Base-by-base conservation (phyloP, 2,329 filamentous ascomycete species). In the Aspergillus awamori region DNA sequence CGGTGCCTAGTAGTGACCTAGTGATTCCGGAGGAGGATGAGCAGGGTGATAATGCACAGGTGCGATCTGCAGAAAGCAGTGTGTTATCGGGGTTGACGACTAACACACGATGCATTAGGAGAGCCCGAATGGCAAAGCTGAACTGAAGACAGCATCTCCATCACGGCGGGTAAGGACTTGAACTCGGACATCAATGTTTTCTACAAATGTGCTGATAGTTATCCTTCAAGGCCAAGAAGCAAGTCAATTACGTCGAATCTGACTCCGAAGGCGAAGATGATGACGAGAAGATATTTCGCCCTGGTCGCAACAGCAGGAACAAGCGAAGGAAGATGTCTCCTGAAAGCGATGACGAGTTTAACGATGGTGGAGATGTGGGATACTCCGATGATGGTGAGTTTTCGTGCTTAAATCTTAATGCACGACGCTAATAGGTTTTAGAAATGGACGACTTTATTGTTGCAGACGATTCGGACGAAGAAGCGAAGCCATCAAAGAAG, bases 381-480 rank as follows among this genome's bases (percentile, higher is more conserved):
- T 70, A 72, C 52, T 77, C 75, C 5, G 77, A 86, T 13, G 84
- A 82, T 48, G 84, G 84, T 62, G 83, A 85, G 48, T 61, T 30
- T 26, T 49, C 15, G 7, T 15, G 8, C 17, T 39, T 51, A 4
- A 48, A 17, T 1, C 2, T 30, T 1, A 52, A 20, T 30, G 10
- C 26, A 22, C 28, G 28, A 5, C 47, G 28, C 56, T 64, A 38
- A 67, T 53, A n/a, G 5, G n/a, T 20, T 30, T 80, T 83, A 78
- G 91, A 95, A 57, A 87, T 96, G 80, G 92, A 89, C 63, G 91
- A 97, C 74, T 98, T 98, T 70, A 83, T 98, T 24, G 93, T 90
- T 4, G 87, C 90, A 0, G 93, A 97, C 69, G 92, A 96, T 45
- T 94, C 92, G 0, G 93, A 96, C 52, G 90, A 87, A 17, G 84